Evolutionary conservation across 495 filamentous ascomycete species (phyloP).

Genomic region (Tuber magnatum): DNA sequence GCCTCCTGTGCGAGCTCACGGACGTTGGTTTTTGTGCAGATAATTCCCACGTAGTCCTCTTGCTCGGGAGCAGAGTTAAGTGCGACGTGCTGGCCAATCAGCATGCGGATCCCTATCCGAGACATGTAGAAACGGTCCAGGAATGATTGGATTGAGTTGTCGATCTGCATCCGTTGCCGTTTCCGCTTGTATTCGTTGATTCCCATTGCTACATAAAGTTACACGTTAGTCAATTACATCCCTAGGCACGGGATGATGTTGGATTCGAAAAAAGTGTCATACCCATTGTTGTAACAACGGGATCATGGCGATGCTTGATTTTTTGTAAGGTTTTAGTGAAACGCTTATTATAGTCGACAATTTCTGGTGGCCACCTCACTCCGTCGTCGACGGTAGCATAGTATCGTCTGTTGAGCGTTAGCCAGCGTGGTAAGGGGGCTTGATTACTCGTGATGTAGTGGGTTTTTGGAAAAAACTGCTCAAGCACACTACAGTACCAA

Average conservation of each 20-base stretch:
- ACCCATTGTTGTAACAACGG: constrained; percentile 81
- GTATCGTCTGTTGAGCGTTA: constrained; percentile 58
- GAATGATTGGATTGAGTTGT: constrained; percentile 91
- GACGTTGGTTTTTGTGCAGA: constrained; percentile 97
- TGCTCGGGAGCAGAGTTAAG: constrained; percentile 84
- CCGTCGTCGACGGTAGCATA: constrained; percentile 85
- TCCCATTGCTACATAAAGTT: constrained; percentile 63
- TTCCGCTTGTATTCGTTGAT: constrained; percentile 97
- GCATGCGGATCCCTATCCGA: constrained; percentile 98
- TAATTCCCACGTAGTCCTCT: constrained; percentile 93
- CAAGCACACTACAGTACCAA: not conserved
- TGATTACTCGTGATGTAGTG: not conserved
- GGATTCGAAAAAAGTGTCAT: constrained; percentile 2
- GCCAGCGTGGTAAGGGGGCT: not conserved
- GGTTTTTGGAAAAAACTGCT: not conserved
- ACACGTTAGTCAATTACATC: constrained; percentile 23
- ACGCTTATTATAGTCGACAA: constrained; percentile 85
- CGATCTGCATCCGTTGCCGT: constrained; percentile 95
- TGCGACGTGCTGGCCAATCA: constrained; percentile 96
- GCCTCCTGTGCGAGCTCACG: constrained; percentile 92
- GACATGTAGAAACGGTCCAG: constrained; percentile 99
- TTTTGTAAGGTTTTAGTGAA: constrained; percentile 77
- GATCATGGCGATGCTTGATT: constrained; percentile 92
- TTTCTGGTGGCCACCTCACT: constrained; percentile 86
- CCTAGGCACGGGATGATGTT: not conserved